Evolutionary conservation across 805 yeast genomes (phyloP).

Genomic region (Lipomyces chichibuensis): DNA sequence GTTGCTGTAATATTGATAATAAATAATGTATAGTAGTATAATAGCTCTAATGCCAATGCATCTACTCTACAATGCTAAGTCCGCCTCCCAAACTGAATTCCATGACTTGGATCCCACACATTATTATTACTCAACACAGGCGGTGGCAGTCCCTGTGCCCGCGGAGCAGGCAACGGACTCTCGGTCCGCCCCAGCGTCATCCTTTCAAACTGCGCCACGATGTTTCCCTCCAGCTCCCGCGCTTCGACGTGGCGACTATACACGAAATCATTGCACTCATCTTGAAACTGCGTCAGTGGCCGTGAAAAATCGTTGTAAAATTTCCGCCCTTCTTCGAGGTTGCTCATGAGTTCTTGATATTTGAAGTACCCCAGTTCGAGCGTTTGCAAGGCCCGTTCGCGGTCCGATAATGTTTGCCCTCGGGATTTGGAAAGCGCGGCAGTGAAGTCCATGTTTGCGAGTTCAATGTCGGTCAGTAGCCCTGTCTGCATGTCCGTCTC

Average conservation of each 20-base stretch:
- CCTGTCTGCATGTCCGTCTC: slow-evolving; percentile 48
- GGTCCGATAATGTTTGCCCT: slow-evolving; percentile 43
- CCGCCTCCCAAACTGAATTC: slow-evolving; percentile 32
- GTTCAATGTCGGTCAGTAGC: slow-evolving; percentile 48
- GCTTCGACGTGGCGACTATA: slow-evolving; percentile 57
- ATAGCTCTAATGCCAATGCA: not conserved
- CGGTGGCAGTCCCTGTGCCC: slow-evolving; percentile 32
- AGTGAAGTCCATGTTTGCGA: slow-evolving; percentile 36
- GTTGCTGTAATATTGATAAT: too few relatives aligned
- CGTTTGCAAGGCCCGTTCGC: slow-evolving; percentile 56
- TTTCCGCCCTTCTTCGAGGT: slow-evolving; percentile 66
- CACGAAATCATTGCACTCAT: slow-evolving; percentile 58
- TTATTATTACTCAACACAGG: slow-evolving; percentile 21
- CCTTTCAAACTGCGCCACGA: slow-evolving; percentile 7
- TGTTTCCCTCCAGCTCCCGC: slow-evolving; percentile 50
- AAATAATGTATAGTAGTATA: not conserved
- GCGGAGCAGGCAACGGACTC: slow-evolving; percentile 32
- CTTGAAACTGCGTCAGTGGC: slow-evolving; percentile 51
- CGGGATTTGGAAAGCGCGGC: slow-evolving; percentile 22
- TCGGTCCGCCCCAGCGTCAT: slow-evolving; percentile 12
- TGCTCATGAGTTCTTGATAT: slow-evolving; percentile 59
- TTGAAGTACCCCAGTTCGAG: slow-evolving; percentile 56
- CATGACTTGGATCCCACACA: slow-evolving; percentile 31
- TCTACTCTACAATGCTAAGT: not conserved
- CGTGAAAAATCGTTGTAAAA: slow-evolving; percentile 68